A percentile compares a stretch with the other conserved stretches of the same genome.
phyloP scores from a whole-genome alignment of 345 rosid genomes.

The Jatropha curcas region DNA sequence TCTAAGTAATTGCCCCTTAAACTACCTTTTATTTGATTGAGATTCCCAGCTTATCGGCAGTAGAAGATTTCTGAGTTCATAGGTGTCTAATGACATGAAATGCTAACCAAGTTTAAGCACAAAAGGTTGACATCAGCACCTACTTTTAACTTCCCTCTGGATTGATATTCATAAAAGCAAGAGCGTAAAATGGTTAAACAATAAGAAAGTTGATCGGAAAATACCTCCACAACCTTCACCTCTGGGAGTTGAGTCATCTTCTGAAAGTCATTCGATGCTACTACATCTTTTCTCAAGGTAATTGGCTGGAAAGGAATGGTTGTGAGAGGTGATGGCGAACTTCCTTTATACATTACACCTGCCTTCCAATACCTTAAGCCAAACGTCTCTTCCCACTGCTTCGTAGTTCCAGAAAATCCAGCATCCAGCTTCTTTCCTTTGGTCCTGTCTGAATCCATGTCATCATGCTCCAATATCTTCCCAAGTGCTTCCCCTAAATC shows the following conservation, averaged over 20 bases:
- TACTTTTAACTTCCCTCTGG: background rate
- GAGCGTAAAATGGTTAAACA: background rate
- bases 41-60: background rate
- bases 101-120: background rate
- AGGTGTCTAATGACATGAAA: background rate
- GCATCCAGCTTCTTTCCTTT: slow-evolving; percentile 84
- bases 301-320: slow-evolving; percentile 42
- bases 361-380: slow-evolving; percentile 88
- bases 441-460: slow-evolving; percentile 82
- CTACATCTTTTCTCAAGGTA: slow-evolving; percentile 36
- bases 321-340: slow-evolving; percentile 64
- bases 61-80: background rate
- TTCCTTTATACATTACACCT: slow-evolving; percentile 91
- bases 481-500: slow-evolving; percentile 63
- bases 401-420: slow-evolving; percentile 80
- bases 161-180: background rate
- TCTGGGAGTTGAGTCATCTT: slow-evolving; percentile 49
- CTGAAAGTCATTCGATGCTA: slow-evolving; percentile 23
- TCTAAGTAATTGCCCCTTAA: background rate
- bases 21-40: background rate
- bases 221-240: slow-evolving; percentile 70
- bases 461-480: slow-evolving; percentile 88
- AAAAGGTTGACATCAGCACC: background rate
- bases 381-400: slow-evolving; percentile 84
- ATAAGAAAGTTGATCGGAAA: slow-evolving; percentile 18